Evolutionary conservation across 2,329 filamentous ascomycete genomes (phyloP), one percentile per base, ranked within the genome.

Genomic region (Metarhizium anisopliae): DNA sequence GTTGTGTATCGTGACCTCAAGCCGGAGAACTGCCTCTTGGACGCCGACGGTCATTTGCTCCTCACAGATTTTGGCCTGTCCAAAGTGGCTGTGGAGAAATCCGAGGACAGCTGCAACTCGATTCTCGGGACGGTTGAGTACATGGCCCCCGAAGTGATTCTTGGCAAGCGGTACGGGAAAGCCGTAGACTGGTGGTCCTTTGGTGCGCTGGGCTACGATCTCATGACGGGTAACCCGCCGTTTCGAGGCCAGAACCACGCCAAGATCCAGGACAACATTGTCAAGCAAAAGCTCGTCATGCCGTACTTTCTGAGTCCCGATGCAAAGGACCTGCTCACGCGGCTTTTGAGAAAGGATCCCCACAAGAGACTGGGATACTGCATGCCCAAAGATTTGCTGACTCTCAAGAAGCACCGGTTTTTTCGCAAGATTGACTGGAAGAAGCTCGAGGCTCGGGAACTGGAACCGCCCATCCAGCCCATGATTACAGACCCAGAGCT

Each of bases 121-220:
- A 87, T 96, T 61, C 83, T 96, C 10, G 94, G 94, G 52, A 99
- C 94, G 0, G 87, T 96, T 57, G 94, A 97, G 70, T 99, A 99
- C 79, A 99, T 99, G 94, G 95, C 94, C 0, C 94, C 94, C 1
- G 94, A 99, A 73, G 89, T 99, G 53, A 84, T 99, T 58, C 82
- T 86, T 59, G 92, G 91, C 59, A 85, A 89, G 61, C 86, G 89
- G 61, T 99, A 99, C 70, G 92, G 93, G 66, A 93, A 92, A 70
- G 86, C 91, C 1, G 95, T 96, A 18, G 94, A 99, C 74, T 99
- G 93, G 93, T 99, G 94, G 94, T 96, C 92, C 4, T 86, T 99
- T 50, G 94, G 95, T 40, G 92, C 93, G 2, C 81, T 99, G 50
- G 91, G 90, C 38, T 95, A 86, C 70, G 94, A 99, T 69, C 78